Base-by-base conservation (phyloP, 1,139 yeast species). In the Schwanniomyces etchellsii region DNA sequence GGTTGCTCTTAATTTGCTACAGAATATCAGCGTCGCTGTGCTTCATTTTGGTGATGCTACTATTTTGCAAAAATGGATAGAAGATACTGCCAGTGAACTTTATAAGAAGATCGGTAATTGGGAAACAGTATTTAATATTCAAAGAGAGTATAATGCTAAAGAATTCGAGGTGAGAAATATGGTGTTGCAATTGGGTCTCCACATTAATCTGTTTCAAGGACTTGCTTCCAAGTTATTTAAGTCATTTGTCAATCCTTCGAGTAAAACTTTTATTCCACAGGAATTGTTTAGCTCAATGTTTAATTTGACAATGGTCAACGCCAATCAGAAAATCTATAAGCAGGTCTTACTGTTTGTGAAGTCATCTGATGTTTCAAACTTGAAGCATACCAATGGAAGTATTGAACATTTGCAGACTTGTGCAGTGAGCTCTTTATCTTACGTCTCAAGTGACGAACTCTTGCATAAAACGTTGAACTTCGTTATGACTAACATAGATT, bases 371-470 rank as follows among this genome's bases (percentile, higher is more conserved):
- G 51, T 53, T 7, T 55, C 65, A 12, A 48, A 51, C 22, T 46
- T 60, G 33, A 53, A 48, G 16, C 55, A 65, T 36, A 52, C 72
- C 12, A 54, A 60, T 33, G 50, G 47, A 5, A 34, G 46, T 5
- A 36, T 46, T 2, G 43, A 44, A n/a, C 67, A 62, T 20, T 50
- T 77, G 20, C 81, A 75, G 45, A 66, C 74, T 3, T 58, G 68
- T 6, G 80, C 81, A 0, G 56, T 78, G 7, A 61, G 71, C 20
- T 63, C 80, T 5, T 52, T 79, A 17, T 73, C 79, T 1, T 77
- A 65, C 43, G 61, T 65, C 16, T 45, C 51, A 7, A 64, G 64
- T 29, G 50, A 50, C 6, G 73, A 69, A n/a, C 49, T 78, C 33
- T 57, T 73, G 14, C 54, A 56, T 26, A 74, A 76, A 45, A 63